Conservation (phyloP, 768 basidiomycete genomes). For the Russula sp. region DNA sequence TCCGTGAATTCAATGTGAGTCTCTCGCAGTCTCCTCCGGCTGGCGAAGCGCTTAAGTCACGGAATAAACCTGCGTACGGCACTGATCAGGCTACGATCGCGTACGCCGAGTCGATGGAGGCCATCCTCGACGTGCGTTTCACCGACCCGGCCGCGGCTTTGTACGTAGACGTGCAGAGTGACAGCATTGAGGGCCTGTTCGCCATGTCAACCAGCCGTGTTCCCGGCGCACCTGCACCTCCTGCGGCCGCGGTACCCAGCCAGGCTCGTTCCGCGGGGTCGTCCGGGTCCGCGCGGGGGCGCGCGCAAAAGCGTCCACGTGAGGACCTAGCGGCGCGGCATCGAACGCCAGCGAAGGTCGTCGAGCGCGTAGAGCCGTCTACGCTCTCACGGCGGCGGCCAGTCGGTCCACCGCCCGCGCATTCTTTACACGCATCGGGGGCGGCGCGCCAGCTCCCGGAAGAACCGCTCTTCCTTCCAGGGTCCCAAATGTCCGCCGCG, state of each 20-base stretch:
- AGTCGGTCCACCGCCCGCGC: conserved; percentile 21
- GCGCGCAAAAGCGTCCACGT: conserved; percentile 15
- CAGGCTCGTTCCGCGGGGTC: conserved; percentile 9
- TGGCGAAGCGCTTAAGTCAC: neutral
- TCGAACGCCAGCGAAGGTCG: conserved; percentile 20
- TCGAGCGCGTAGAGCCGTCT: conserved; percentile 19
- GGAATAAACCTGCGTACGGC: neutral
- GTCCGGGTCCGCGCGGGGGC: conserved; percentile 6
- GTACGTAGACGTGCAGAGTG: conserved; percentile 71
- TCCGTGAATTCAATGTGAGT: conserved; percentile 76
- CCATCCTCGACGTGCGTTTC: conserved; percentile 65
- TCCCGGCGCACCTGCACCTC: conserved; percentile 30
- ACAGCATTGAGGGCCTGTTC: conserved; percentile 59
- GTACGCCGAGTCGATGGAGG: conserved; percentile 66
- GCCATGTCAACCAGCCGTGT: conserved; percentile 73
- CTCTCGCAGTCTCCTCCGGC: conserved; percentile 8
- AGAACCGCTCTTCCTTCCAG: conserved; percentile 33
- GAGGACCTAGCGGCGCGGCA: conserved; percentile 4
- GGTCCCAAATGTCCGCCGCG: conserved; percentile 43
- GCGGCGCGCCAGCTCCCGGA: neutral
- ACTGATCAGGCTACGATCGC: conserved; percentile 63
- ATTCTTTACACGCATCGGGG: neutral
- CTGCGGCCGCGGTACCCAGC: neutral
- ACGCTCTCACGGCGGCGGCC: conserved; percentile 17
- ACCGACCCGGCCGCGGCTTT: conserved; percentile 68